Conservation (phyloP, 345 rosid genomes). For the Nasturtium officinale region DNA sequence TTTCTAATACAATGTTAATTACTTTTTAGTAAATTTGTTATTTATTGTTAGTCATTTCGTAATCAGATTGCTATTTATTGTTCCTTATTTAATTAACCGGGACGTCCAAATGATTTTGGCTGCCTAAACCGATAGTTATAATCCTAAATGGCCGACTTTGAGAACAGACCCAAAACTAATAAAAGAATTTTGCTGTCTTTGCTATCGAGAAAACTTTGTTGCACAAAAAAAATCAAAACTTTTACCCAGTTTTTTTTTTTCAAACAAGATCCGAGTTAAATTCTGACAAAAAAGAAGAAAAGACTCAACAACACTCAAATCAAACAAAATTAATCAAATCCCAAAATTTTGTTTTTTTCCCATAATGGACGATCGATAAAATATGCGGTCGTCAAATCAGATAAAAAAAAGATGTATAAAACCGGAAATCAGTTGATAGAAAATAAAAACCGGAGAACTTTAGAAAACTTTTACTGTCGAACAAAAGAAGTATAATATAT, state of each 20-base stretch:
- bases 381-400: background rate
- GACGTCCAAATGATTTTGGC: background rate
- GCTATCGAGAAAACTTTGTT: conserved; percentile 5
- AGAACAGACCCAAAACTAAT: no score
- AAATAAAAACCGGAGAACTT: background rate
- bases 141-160: background rate
- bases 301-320: conserved; percentile 7
- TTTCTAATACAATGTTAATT: background rate
- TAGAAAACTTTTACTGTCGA: background rate
- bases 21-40: background rate
- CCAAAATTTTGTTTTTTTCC: conserved; percentile 6
- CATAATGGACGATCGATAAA: conserved; percentile 3
- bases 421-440: background rate
- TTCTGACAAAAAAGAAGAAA: conserved; percentile 11
- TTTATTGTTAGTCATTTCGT: background rate
- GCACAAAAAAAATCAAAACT: no score
- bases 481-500: background rate
- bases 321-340: conserved; percentile 11
- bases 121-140: background rate
- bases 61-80: no score
- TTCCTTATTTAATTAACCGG: background rate
- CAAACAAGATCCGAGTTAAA: background rate
- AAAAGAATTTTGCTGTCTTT: background rate
- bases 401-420: background rate
- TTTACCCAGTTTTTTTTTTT: background rate